Evolutionary conservation across 1,284 basidiomycete species (phyloP).

Genomic region (Meira nashicola): DNA sequence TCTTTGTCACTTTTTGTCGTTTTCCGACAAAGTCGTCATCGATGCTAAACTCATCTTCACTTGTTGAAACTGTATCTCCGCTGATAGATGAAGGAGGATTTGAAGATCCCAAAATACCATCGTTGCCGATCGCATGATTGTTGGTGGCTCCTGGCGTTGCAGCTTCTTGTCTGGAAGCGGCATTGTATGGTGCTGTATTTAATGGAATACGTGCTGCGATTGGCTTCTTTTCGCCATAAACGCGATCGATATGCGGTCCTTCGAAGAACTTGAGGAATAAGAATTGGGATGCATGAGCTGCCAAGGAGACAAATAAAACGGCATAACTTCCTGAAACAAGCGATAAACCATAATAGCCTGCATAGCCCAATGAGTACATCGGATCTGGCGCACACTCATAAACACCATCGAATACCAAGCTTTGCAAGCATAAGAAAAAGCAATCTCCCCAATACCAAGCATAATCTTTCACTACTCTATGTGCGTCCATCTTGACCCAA

Average conservation of each 20-base stretch:
- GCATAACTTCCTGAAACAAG: conserved; percentile 80
- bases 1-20: neutral
- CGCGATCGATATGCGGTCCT: conserved; percentile 70
- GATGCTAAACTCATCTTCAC: neutral
- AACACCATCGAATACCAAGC: conserved; percentile 92
- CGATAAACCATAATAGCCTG: conserved; percentile 83
- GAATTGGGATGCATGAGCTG: conserved; percentile 90
- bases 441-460: conserved; percentile 94
- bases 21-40: neutral
- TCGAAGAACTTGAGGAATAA: conserved; percentile 94
- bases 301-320: conserved; percentile 85
- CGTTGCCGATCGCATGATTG: neutral
- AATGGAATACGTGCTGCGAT: conserved; percentile 24
- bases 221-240: conserved; percentile 45
- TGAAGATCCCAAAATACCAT: neutral
- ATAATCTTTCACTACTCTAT: conserved; percentile 81
- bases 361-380: conserved; percentile 63
- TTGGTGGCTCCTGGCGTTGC: conserved; percentile 3
- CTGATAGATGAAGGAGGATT: conserved; percentile 2
- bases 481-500: conserved; percentile 97
- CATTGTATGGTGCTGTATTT: conserved; percentile 32
- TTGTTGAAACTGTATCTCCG: neutral
- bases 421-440: conserved; percentile 72
- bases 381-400: conserved; percentile 85
- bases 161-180: conserved; percentile 31